A percentile compares a stretch with the other conserved stretches of the same genome.
Conservation (phyloP, 768 basidiomycete species). For the Coprinopsis cinerea region DNA sequence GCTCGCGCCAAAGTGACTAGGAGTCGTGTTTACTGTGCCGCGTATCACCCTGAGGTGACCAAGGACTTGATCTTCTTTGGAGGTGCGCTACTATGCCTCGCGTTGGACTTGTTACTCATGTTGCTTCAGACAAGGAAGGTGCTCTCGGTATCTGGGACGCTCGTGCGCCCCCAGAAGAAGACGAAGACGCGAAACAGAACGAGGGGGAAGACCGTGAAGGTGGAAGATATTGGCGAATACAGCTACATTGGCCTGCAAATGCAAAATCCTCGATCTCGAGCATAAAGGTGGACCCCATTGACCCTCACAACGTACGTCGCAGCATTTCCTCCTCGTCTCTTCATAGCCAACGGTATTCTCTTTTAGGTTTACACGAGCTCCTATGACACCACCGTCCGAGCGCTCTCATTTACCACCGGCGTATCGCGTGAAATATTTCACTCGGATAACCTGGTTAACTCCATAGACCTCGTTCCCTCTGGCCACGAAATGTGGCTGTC, state of each 20-base stretch:
- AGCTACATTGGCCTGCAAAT: constrained; percentile 80
- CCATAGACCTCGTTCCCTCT: constrained; percentile 58
- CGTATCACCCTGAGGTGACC: constrained; percentile 73
- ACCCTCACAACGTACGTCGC: constrained; percentile 60
- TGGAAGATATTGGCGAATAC: constrained; percentile 78
- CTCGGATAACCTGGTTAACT: constrained; percentile 62
- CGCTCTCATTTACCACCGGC: constrained; percentile 66
- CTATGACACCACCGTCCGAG: constrained; percentile 76
- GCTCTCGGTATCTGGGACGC: constrained; percentile 86
- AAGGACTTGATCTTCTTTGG: constrained; percentile 88
- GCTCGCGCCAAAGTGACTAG: constrained; percentile 77
- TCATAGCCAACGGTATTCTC: constrained; percentile 2
- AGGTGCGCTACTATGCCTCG: constrained; percentile 33
- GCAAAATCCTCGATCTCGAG: constrained; percentile 75
- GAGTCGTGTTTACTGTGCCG: constrained; percentile 69
- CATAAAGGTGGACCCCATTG: constrained; percentile 70
- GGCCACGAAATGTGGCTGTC: constrained; percentile 86
- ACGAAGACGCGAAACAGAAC: constrained; percentile 58
- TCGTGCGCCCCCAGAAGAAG: constrained; percentile 53
- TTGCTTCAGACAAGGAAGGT: constrained; percentile 66
- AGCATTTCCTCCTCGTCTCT: neutral
- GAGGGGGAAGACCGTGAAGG: constrained; percentile 39
- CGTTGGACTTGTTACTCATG: neutral
- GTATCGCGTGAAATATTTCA: constrained; percentile 66
- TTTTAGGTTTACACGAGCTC: constrained; percentile 71